Percentiles rank a stretch among this genome's conserved stretches.
phyloP scores from a whole-genome alignment of 176 grass and related monocot genomes.

The Alloteropsis semialata region DNA sequence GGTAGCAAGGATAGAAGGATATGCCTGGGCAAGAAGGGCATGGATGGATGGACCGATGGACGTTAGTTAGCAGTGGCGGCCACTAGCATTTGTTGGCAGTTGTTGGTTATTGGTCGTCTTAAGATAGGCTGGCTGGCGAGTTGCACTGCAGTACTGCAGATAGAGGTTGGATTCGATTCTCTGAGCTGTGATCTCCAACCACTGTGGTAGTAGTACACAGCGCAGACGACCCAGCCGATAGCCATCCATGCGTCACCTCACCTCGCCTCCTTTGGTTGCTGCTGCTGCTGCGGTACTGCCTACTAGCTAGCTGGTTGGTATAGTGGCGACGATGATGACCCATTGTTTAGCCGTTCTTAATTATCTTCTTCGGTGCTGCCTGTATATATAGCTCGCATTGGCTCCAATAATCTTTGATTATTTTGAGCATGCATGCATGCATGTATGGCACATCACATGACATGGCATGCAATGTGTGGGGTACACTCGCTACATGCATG shows the following conservation, averaged over 20 bases:
- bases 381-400: too few relatives aligned
- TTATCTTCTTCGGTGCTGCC: too few relatives aligned
- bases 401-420: too few relatives aligned
- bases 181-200: background rate
- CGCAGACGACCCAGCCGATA: background rate
- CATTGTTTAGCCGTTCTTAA: background rate
- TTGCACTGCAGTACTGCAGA: too few relatives aligned
- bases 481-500: too few relatives aligned
- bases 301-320: background rate
- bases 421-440: too few relatives aligned
- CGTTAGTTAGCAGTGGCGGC: constrained; percentile 31
- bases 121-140: too few relatives aligned
- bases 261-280: background rate
- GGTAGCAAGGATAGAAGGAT: background rate
- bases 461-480: too few relatives aligned
- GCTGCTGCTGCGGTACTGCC: too few relatives aligned
- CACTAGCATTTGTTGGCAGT: constrained; percentile 3
- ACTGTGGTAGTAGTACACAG: background rate
- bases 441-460: too few relatives aligned
- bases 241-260: background rate
- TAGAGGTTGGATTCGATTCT: too few relatives aligned
- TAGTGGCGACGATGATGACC: background rate
- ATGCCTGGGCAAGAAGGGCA: background rate
- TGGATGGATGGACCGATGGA: background rate
- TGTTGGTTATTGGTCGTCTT: background rate